Percentiles rank a stretch among this genome's conserved stretches.
These are phyloP conservation scores for Gardenia jasminoides DNA, from an alignment of 257 asterid species.

Conservation along the genomic window DNA sequence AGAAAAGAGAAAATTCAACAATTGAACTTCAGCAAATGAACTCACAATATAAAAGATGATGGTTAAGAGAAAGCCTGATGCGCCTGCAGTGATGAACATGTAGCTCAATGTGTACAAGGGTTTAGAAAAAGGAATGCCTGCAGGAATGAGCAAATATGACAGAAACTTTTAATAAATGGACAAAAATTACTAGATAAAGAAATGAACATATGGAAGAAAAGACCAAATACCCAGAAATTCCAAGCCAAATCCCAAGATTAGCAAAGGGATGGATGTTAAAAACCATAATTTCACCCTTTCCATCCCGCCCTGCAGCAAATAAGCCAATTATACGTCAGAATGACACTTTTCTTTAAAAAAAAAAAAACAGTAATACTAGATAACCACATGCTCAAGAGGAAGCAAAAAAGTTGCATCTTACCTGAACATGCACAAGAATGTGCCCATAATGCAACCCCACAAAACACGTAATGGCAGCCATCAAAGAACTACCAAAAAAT, in stretches of 20 bases:
- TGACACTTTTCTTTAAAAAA: not conserved
- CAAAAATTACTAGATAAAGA: not conserved
- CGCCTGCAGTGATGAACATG: conserved; percentile 79
- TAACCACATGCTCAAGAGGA: conserved; percentile 13
- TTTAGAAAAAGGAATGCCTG: conserved; percentile 83
- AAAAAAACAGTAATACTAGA: conserved; percentile 11
- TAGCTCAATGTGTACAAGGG: conserved; percentile 85
- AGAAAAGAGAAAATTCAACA: not conserved
- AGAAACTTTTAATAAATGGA: conserved; percentile 1
- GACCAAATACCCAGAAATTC: conserved; percentile 45
- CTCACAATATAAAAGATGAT: conserved; percentile 66
- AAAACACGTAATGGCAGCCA: conserved; percentile 86
- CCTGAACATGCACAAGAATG: conserved; percentile 73
- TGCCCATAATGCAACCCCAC: conserved; percentile 86
- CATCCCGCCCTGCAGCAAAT: conserved; percentile 51
- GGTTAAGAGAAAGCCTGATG: conserved; percentile 64
- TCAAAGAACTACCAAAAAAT: conserved; percentile 57
- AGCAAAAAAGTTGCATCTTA: conserved; percentile 29
- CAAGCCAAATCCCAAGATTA: conserved; percentile 51
- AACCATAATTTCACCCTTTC: conserved; percentile 61
- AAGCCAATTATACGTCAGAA: conserved; percentile 8
- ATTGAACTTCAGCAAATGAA: conserved; percentile 11
- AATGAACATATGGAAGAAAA: conserved; percentile 4
- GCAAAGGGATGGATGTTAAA: conserved; percentile 57
- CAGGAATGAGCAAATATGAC: conserved; percentile 16